phyloP scores from a whole-genome alignment of 495 filamentous ascomycete species.

The Glarea lozoyensis region DNA sequence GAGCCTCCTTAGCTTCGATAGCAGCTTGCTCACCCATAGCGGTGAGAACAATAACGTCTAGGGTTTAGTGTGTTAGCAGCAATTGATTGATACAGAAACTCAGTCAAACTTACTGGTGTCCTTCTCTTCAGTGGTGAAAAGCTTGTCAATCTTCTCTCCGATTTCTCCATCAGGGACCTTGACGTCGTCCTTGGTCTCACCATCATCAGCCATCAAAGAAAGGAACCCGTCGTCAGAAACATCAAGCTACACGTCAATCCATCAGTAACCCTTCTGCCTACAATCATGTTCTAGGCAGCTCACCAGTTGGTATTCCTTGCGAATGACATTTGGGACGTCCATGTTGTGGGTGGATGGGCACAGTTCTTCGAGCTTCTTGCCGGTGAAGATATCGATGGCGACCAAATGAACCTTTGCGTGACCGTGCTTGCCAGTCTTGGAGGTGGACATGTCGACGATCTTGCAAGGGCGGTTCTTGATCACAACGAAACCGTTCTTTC shows the following conservation, averaged over 20 bases:
- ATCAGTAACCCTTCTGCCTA: background rate
- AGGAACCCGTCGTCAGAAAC: constrained; percentile 87
- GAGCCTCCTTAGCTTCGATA: constrained; percentile 90
- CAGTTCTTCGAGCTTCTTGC: constrained; percentile 99
- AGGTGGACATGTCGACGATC: constrained; percentile 99
- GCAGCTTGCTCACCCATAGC: constrained; percentile 93
- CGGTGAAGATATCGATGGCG: constrained; percentile 97
- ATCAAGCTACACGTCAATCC: constrained; percentile 51
- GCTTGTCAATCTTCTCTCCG: constrained; percentile 68
- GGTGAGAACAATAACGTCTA: constrained; percentile 83
- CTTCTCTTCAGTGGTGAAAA: constrained; percentile 67
- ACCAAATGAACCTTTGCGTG: constrained; percentile 99
- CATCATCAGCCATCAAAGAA: constrained; percentile 73
- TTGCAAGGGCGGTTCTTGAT: constrained; percentile 99
- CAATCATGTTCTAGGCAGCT: constrained; percentile 28
- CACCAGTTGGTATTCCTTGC: constrained; percentile 89
- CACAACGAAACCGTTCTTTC: constrained; percentile 96
- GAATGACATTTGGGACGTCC: constrained; percentile 90
- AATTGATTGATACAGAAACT: too few relatives aligned
- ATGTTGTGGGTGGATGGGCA: constrained; percentile 99
- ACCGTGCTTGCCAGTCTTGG: constrained; percentile 99
- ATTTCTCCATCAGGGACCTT: constrained; percentile 84
- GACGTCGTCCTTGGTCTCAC: constrained; percentile 87
- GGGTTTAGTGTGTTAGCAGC: too few relatives aligned
- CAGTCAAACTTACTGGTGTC: constrained; percentile 78